Conservation (phyloP, 306 rosid genomes). For the Carpinus viminea region DNA sequence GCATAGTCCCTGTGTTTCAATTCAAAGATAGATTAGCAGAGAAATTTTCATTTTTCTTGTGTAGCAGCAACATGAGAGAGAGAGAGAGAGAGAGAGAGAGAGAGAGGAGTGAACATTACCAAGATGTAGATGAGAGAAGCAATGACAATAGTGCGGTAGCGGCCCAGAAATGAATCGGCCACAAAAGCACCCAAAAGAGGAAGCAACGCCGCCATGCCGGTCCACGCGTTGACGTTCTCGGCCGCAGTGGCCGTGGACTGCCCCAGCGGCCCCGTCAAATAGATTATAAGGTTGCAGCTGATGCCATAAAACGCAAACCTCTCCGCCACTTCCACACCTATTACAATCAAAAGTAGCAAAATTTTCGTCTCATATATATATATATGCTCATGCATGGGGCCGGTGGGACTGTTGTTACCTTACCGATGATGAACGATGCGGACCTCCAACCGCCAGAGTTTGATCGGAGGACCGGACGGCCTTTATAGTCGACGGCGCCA, state of each 20-base stretch:
- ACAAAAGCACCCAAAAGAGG: conserved; percentile 47
- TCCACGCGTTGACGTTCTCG: conserved; percentile 39
- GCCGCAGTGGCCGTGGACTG: conserved; percentile 47
- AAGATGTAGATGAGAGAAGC: conserved; percentile 41
- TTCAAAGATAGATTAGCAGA: too few relatives aligned
- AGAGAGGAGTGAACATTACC: conserved; percentile 18
- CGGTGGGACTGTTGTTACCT: not conserved
- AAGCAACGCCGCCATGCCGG: conserved; percentile 36
- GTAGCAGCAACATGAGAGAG: too few relatives aligned
- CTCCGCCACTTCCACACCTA: conserved; percentile 53
- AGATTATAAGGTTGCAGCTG: conserved; percentile 38
- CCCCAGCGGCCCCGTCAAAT: conserved; percentile 39
- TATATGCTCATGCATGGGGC: too few relatives aligned
- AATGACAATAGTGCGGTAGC: conserved; percentile 38
- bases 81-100: not conserved
- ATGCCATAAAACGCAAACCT: conserved; percentile 47
- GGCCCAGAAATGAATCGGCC: conserved; percentile 47
- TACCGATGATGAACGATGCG: conserved; percentile 46
- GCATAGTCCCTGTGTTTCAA: conserved; percentile 39
- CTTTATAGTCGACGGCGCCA: conserved; percentile 40
- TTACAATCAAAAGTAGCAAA: too few relatives aligned
- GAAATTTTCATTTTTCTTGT: too few relatives aligned
- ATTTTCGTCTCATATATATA: too few relatives aligned
- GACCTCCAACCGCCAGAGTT: conserved; percentile 50
- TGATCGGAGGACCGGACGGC: conserved; percentile 29